Evolutionary conservation across 257 asterid genomes (phyloP), one percentile per base, ranked within the genome.

Genomic region (Fraxinus pennsylvanica): DNA sequence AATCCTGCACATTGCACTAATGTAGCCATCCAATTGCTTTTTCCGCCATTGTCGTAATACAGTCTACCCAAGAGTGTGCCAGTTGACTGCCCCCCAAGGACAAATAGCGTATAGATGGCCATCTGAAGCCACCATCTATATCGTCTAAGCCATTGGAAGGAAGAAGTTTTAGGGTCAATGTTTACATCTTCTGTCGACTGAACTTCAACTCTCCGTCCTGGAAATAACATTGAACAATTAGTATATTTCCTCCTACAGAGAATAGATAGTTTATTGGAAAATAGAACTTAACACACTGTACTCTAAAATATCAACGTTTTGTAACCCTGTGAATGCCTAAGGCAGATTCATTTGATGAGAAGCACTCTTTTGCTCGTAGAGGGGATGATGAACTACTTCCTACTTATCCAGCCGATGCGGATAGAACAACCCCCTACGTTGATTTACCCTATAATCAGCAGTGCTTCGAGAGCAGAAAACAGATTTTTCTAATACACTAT

Each of bases 11-110:
- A 82, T 84, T 85, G 92, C 0, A 86, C 91, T 6, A 94, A 59
- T 39, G 97, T 84, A 6, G 94, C 94, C 79, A 89, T 43, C 97
- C 96, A 92, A 63, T 81, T 76, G 71, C 96, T 92, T 2, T 88
- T 80, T 69, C 96, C 98, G 10, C 98, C 96, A 27, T 89, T 86
- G 65, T 87, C 82, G 84, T 88, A 94, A 75, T 94, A 94, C 9
- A 88, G n/a, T 65, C 94, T 70, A 72, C 93, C 96, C 75, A 94
- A 65, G 17, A 94, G 78, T 3, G 87, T 80, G 70, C 92, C 97
- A 0, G 72, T 79, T 1, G 92, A 19, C 68, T 89, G 96, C 19
- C 97, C 90, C 57, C 87, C 82, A 9, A 92, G 78, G 68, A 89
- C 82, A 72, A 91, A 78, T 21, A 84, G 17, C 0, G 89, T 45